Evolutionary conservation across 176 grass and related monocot species (phyloP), one percentile per base, ranked within the genome.

Genomic region (Chloris gayana): DNA sequence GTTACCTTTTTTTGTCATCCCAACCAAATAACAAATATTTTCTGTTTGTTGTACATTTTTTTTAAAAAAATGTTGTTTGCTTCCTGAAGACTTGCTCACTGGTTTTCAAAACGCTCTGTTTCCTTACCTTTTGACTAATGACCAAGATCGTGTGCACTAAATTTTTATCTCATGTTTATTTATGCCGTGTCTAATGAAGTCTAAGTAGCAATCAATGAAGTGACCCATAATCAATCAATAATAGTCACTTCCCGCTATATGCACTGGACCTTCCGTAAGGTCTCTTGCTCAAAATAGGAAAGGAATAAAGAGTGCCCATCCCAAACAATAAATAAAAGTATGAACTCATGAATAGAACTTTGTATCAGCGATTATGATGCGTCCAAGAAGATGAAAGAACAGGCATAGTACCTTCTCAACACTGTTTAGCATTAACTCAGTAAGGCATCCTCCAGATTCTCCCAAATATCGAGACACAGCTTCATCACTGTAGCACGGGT

Each of bases 381-480:
- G 62, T 42, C 14, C 35, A 54, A 83, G 17, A 4, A 84, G 3
- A 75, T 32, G 47, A 75, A 74, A 18, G 53, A 78, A 79, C 46
- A 65, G 35, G 74, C 22, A 50, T 21, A 41, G 12, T 86, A 94
- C 95, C 95, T 98, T 94, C 67, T 77, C 73, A 64, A 98, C 42
- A 83, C 89, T 92, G 77, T 94, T 98, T 73, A 98, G 70, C 56
- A 84, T 87, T 82, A 98, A 81, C 74, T 98, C 95, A 87, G 54
- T 85, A 49, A 98, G 79, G 56, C 53, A 92, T 70, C 89, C 87
- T 87, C 95, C 92, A 79, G 90, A 98, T 80, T 85, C 78, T 82
- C 92, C 90, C 85, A 98, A 89, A 79, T 87, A 98, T 44, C 45
- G 80, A 77, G 85, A 91, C 30, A 98, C n/a, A 22, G 95, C 88